Percentiles rank a stretch among this genome's conserved stretches.
These are phyloP conservation scores for Arachnopeziza araneosa DNA, from an alignment of 2,329 filamentous ascomycete genomes.

Conservation along the genomic window DNA sequence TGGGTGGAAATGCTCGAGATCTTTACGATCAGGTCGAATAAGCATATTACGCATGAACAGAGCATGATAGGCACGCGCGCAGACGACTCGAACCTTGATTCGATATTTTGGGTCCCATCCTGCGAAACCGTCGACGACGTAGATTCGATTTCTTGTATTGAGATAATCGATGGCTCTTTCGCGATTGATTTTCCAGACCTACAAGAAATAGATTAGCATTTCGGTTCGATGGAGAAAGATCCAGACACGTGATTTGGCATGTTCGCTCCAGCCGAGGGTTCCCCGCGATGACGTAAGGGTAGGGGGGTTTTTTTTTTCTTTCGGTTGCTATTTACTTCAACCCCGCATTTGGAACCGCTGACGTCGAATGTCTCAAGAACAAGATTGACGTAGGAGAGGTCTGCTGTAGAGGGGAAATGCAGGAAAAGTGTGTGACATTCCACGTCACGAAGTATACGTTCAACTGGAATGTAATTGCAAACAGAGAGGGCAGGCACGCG, in stretches of 20 bases:
- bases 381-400: neutral
- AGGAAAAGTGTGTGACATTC: neutral
- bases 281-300: neutral
- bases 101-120: conserved; percentile 99
- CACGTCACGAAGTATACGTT: neutral
- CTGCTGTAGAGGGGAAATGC: neutral
- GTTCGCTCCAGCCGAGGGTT: neutral
- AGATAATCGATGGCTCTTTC: conserved; percentile 98
- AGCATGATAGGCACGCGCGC: conserved; percentile 97
- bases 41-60: conserved; percentile 99
- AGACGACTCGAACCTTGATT: conserved; percentile 95
- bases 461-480: conserved; percentile 11
- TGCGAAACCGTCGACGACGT: conserved; percentile 94
- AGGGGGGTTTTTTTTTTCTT: no score
- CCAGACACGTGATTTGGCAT: neutral
- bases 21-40: conserved; percentile 84
- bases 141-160: conserved; percentile 98
- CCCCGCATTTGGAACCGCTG: neutral
- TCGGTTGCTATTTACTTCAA: neutral
- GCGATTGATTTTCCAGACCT: conserved; percentile 99
- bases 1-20: conserved; percentile 95
- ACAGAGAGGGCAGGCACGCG: conserved; percentile 1
- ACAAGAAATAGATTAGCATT: conserved; percentile 1
- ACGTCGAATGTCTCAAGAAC: neutral
- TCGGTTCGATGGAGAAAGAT: conserved; percentile 4